Conservation (phyloP, 1,284 basidiomycete species). For the Sporisorium iseilematis-ciliati region DNA sequence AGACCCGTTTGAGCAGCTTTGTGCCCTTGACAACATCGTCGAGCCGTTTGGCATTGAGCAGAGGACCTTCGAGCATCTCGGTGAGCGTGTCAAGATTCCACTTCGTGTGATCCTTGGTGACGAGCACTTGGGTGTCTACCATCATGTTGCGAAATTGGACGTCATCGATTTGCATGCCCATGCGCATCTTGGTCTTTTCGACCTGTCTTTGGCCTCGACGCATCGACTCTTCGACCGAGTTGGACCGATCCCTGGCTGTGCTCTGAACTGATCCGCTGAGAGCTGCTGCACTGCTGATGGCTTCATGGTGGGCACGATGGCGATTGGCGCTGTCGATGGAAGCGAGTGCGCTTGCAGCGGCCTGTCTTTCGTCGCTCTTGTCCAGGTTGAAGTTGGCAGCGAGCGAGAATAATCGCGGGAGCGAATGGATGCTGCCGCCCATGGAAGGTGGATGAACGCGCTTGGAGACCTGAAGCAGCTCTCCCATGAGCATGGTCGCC, state of each 20-base stretch:
- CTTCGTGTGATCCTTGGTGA: slow-evolving; percentile 87
- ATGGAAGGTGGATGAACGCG: slow-evolving; percentile 85
- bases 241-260: slow-evolving; percentile 75
- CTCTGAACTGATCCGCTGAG: slow-evolving; percentile 24
- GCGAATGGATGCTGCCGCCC: slow-evolving; percentile 84
- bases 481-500: slow-evolving; percentile 92
- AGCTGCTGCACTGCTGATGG: slow-evolving; percentile 36
- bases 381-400: slow-evolving; percentile 77
- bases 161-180: slow-evolving; percentile 78
- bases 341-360: slow-evolving; percentile 85
- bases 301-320: slow-evolving; percentile 49
- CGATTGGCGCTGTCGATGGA: slow-evolving; percentile 90
- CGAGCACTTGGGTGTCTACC: slow-evolving; percentile 76
- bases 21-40: slow-evolving; percentile 94
- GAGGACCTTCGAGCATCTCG: slow-evolving; percentile 90
- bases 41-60: slow-evolving; percentile 90
- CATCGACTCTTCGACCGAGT: slow-evolving; percentile 86
- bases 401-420: slow-evolving; percentile 86
- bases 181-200: slow-evolving; percentile 87
- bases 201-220: slow-evolving; percentile 78
- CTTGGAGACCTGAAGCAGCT: slow-evolving; percentile 88
- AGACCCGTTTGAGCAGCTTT: slow-evolving; percentile 85
- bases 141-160: slow-evolving; percentile 66
- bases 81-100: slow-evolving; percentile 92
- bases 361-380: slow-evolving; percentile 74